phyloP scores from a whole-genome alignment of 2,329 filamentous ascomycete species.

The Chaetomium olivaceum region DNA sequence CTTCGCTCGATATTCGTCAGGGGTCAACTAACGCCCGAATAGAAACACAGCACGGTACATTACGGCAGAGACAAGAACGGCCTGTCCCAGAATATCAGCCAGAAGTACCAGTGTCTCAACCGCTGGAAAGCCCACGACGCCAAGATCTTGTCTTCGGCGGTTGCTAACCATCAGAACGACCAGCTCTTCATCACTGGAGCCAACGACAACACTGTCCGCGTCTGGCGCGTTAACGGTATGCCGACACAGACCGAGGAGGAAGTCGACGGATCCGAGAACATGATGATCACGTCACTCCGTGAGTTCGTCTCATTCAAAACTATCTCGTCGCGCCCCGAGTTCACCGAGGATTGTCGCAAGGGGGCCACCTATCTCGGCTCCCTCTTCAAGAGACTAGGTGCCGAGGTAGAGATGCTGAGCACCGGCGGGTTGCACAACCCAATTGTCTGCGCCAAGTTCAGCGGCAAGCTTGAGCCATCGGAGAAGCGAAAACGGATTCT shows the following conservation, averaged over 20 bases:
- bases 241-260: conserved; percentile 41
- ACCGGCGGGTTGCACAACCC: conserved; percentile 77
- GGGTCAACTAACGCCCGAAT: conserved; percentile 29
- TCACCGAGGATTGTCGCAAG: conserved; percentile 86
- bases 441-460: conserved; percentile 88
- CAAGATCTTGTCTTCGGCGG: conserved; percentile 81
- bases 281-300: conserved; percentile 69
- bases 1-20: not conserved
- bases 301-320: conserved; percentile 92
- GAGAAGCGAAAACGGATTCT: conserved; percentile 78
- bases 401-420: conserved; percentile 85
- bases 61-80: conserved; percentile 58
- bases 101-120: conserved; percentile 40
- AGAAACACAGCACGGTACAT: conserved; percentile 69
- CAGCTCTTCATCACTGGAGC: conserved; percentile 93
- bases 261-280: conserved; percentile 49
- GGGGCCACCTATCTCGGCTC: conserved; percentile 88
- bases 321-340: conserved; percentile 81
- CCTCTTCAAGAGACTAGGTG: conserved; percentile 89
- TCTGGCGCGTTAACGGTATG: conserved; percentile 73
- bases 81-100: conserved; percentile 56
- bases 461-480: conserved; percentile 67
- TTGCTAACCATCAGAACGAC: conserved; percentile 67
- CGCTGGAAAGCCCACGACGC: conserved; percentile 70
- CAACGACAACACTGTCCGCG: conserved; percentile 84